Conservation (phyloP, 2,329 filamentous ascomycete genomes). For the Exophiala sp. region DNA sequence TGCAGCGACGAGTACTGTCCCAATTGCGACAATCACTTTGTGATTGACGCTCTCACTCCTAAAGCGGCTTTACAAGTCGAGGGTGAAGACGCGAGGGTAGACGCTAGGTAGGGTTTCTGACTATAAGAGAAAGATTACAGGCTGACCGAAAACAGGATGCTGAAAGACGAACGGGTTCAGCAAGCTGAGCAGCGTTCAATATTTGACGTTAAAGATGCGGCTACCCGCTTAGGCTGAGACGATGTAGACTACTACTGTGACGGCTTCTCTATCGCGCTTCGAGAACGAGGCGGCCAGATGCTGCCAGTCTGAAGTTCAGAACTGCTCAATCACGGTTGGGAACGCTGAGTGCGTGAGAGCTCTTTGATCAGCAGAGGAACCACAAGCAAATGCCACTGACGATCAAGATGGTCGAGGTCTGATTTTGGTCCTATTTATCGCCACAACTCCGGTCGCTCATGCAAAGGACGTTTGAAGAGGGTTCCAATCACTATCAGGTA, state of each 20-base stretch:
- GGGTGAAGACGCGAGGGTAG: conserved; percentile 81
- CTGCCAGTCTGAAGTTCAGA: no score
- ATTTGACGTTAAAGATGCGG: conserved; percentile 72
- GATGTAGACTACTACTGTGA: background rate
- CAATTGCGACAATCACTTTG: conserved; percentile 97
- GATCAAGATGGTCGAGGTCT: background rate
- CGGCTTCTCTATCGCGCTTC: no score
- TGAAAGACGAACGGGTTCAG: conserved; percentile 81
- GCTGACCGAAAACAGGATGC: conserved; percentile 56
- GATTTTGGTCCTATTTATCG: conserved; percentile 13
- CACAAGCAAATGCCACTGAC: background rate
- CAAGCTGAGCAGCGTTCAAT: conserved; percentile 59
- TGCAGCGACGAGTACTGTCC: conserved; percentile 92
- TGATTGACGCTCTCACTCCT: conserved; percentile 81
- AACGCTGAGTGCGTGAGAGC: no score
- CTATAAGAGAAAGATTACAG: background rate
- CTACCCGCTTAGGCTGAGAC: conserved; percentile 68
- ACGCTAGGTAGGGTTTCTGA: conserved; percentile 55
- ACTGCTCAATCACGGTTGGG: no score
- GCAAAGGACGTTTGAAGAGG: conserved; percentile 11
- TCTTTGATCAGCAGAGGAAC: background rate
- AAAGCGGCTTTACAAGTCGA: conserved; percentile 82
- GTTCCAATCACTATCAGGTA: conserved; percentile 9
- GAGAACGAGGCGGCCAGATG: no score
- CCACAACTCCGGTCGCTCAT: conserved; percentile 27